Evolutionary conservation across 805 yeast species (phyloP), one percentile per base, ranked within the genome.

Genomic region (Schwanniomyces polymorphus): DNA sequence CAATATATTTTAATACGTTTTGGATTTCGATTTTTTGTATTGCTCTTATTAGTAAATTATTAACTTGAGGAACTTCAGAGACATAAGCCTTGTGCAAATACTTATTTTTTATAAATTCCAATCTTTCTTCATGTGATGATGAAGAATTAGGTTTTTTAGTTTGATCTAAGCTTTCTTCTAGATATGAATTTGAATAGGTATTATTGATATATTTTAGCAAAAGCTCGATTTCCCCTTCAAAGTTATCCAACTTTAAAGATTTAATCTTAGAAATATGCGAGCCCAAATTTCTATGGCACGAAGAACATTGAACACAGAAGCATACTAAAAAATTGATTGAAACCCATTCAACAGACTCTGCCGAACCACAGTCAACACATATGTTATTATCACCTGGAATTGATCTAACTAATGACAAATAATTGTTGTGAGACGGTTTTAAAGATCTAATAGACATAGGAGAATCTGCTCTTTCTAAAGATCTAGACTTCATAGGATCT

Each of bases 231-330:
- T 91, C 97, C 11, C 72, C 72, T 2, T 82, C 79, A 56, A 84
- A 77, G 26, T 79, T 78, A 61, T 91, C 97, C 39, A 88, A 69
- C n/a, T 81, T 84, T 45, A 91, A 70, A 0, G 96, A 88, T 52
- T 88, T 75, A 4, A 91, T 81, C 60, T 86, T 89, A 6, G 94
- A 80, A 4, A 90, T 76, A 53, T 86, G 91, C 0, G 96, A 76
- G 0, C 97, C 97, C 60, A 92, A 65, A 17, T 89, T 84, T 46
- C 97, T 74, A 64, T 91, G 97, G n/a, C 85, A 83, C 0, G 96
- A 91, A 0, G 97, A 84, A 58, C 98, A 91, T 43, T 84, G 82
- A 39, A 89, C 84, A 64, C 98, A 91, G 23, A 92, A 72, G 3
- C 85, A 80, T 26, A 83, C 82, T 45, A 90, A 65, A 37, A 85